Conservation (phyloP, 192 early-diverging fungal genomes). For the Coemansia sp. region DNA sequence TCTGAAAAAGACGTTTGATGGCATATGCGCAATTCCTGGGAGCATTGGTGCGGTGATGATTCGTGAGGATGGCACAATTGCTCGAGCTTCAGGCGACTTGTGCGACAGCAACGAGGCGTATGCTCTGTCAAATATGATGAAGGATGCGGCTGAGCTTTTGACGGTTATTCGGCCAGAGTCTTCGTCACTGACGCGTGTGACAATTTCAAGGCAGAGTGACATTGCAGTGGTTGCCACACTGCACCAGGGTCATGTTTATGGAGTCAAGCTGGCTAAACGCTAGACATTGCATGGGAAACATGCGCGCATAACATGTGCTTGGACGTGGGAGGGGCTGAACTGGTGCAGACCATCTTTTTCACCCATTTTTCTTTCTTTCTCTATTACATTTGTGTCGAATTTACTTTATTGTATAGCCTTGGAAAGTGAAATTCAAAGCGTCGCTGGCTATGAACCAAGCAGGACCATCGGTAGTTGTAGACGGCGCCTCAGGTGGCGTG, state of each 20-base stretch:
- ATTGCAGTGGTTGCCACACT: constrained; percentile 33
- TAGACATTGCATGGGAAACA: constrained; percentile 9
- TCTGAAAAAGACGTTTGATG: constrained; percentile 49
- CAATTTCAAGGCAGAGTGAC: constrained; percentile 32
- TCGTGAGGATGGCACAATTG: constrained; percentile 43
- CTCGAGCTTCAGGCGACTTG: constrained; percentile 31
- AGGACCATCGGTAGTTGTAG: neutral
- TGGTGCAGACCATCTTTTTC: neutral
- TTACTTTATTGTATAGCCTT: neutral
- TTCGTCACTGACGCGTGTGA: constrained; percentile 32
- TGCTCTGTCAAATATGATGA: constrained; percentile 34
- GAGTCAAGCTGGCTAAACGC: constrained; percentile 33
- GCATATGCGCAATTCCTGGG: constrained; percentile 39
- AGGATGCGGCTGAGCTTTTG: constrained; percentile 41
- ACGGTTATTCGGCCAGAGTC: constrained; percentile 25
- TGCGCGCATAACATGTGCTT: neutral
- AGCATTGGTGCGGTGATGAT: constrained; percentile 49
- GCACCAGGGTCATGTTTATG: constrained; percentile 34
- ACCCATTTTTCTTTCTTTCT: constrained; percentile 2
- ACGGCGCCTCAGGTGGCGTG: neutral
- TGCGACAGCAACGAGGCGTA: constrained; percentile 25
- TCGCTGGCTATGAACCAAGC: constrained; percentile 5
- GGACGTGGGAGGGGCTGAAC: too few relatives aligned
- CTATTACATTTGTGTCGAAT: neutral
- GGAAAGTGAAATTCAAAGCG: neutral